phyloP scores from a whole-genome alignment of 768 basidiomycete genomes.

The Heimioporus sp. region DNA sequence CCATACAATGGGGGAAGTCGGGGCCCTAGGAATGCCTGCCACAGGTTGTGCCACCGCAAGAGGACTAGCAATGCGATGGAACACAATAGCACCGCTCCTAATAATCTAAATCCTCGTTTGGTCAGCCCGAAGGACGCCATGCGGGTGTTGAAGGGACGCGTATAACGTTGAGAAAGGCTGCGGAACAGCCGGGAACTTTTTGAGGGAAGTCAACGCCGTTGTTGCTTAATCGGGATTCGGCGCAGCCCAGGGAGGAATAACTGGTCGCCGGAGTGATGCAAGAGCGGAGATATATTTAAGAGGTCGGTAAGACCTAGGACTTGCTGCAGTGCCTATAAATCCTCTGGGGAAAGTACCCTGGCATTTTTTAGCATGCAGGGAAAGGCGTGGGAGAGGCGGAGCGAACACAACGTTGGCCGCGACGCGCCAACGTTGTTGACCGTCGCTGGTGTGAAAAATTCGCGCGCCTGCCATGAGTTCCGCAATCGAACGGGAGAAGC shows the following conservation, averaged over 20 bases:
- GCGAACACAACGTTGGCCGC: too few species aligned
- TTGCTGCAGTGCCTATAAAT: neutral
- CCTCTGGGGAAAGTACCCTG: neutral
- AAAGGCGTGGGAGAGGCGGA: too few species aligned
- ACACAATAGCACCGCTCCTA: conserved; percentile 8
- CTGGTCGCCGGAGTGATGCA: neutral
- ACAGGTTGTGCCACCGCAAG: conserved; percentile 6
- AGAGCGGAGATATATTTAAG: neutral
- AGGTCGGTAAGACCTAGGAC: neutral
- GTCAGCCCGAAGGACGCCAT: conserved; percentile 24
- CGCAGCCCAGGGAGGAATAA: neutral
- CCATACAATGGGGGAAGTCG: conserved; percentile 43
- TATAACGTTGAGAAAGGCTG: neutral
- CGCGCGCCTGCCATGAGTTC: too few species aligned
- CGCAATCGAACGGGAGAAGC: too few species aligned
- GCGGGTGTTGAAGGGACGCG: neutral
- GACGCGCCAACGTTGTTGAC: too few species aligned
- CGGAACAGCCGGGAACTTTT: neutral
- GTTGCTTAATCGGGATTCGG: neutral
- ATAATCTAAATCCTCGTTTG: conserved; percentile 21
- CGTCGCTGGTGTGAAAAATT: too few species aligned
- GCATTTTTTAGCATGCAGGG: neutral
- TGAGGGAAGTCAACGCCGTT: neutral
- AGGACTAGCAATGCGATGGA: conserved; percentile 14
- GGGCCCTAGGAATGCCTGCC: neutral